phyloP scores from a whole-genome alignment of 495 filamentous ascomycete species.

The Immersiella caudata region DNA sequence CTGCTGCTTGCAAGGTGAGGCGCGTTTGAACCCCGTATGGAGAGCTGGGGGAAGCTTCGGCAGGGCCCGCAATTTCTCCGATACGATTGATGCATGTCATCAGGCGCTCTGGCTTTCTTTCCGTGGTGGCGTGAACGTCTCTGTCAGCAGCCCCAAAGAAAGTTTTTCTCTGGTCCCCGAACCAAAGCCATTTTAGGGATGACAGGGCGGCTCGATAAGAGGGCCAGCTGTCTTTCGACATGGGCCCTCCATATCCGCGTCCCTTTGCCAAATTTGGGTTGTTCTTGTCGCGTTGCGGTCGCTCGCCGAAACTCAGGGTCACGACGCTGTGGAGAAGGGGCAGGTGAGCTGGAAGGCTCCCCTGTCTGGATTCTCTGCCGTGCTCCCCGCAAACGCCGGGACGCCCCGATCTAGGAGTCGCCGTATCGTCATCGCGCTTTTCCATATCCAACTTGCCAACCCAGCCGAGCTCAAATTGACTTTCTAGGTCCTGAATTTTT shows the following conservation, averaged over 20 bases:
- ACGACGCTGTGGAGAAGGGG: neutral
- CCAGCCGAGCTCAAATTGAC: neutral
- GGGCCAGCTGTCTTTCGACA: neutral
- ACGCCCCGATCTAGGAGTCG: slow-evolving; percentile 2
- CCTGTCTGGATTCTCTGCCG: neutral
- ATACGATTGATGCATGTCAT: slow-evolving; percentile 13
- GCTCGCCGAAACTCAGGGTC: neutral
- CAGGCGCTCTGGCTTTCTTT: neutral
- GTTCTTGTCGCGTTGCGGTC: neutral
- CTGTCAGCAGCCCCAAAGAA: neutral
- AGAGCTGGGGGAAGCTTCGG: neutral
- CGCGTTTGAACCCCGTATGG: neutral
- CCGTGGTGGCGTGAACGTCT: neutral
- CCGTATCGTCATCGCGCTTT: neutral
- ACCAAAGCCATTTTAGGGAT: neutral
- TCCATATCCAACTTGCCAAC: neutral
- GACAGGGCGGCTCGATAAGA: neutral
- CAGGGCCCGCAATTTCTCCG: slow-evolving; percentile 16
- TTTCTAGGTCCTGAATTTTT: neutral
- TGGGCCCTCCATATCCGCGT: neutral
- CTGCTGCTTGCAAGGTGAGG: neutral
- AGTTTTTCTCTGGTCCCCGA: neutral
- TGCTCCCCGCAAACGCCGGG: neutral
- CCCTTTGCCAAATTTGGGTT: neutral
- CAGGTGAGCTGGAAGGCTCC: neutral